Percentiles rank a stretch among this genome's conserved stretches.
Conservation (phyloP, 768 basidiomycete genomes). For the Dacryopinax primogenitus region DNA sequence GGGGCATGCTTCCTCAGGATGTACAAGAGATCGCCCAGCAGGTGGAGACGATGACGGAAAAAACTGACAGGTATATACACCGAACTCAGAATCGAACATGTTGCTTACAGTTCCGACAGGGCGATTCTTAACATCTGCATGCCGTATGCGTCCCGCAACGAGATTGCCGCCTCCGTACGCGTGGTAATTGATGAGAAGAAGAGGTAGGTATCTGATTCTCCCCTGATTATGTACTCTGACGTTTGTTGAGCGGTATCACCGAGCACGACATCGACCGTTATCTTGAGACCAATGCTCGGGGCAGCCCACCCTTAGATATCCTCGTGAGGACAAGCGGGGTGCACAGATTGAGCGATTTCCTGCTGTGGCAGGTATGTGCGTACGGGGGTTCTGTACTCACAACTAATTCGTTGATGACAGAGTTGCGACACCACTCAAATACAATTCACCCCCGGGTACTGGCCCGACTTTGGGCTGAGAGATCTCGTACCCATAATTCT, state of each 20-base stretch:
- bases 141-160: constrained; percentile 84
- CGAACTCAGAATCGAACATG: constrained; percentile 17
- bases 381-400: not conserved
- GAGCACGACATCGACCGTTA: constrained; percentile 54
- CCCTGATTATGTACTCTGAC: not conserved
- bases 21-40: constrained; percentile 55
- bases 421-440: constrained; percentile 72
- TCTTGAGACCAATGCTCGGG: constrained; percentile 49
- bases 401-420: constrained; percentile 32
- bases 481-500: constrained; percentile 81
- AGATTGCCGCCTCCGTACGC: constrained; percentile 71
- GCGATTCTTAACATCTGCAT: constrained; percentile 85
- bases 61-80: constrained; percentile 61
- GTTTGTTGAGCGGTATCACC: constrained; percentile 37
- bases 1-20: constrained; percentile 57
- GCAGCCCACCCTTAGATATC: constrained; percentile 74
- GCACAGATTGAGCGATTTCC: constrained; percentile 71
- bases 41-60: constrained; percentile 63
- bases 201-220: constrained; percentile 19
- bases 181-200: constrained; percentile 21
- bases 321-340: constrained; percentile 88
- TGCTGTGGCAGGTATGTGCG: constrained; percentile 82
- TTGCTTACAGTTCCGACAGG: constrained; percentile 31
- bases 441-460: constrained; percentile 71
- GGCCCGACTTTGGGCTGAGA: constrained; percentile 84